phyloP scores from a whole-genome alignment of 2,329 filamentous ascomycete genomes.

The Macrophomina pseudophaseolina region DNA sequence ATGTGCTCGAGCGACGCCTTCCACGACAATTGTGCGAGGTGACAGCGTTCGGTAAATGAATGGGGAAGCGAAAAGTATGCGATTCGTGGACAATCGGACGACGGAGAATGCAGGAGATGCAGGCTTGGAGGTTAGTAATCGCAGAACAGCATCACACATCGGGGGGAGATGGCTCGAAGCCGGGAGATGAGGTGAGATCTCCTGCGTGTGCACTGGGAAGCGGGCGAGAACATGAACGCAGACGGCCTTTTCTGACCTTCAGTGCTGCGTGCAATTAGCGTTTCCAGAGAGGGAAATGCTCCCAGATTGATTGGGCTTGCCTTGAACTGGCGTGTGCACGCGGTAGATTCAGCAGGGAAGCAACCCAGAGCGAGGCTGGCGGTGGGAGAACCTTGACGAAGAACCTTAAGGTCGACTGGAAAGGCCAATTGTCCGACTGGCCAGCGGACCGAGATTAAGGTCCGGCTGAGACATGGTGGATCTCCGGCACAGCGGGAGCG shows the following conservation, averaged over 20 bases:
- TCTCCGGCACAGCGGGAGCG: conserved; percentile 14
- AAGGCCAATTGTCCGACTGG: conserved; percentile 21
- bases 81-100: background rate
- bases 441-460: conserved; percentile 10
- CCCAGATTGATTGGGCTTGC: background rate
- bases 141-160: background rate
- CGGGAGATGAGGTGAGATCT: conserved; percentile 4
- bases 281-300: background rate
- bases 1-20: background rate
- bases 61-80: background rate
- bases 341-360: background rate
- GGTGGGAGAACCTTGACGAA: conserved; percentile 8
- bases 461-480: conserved; percentile 11
- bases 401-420: conserved; percentile 17
- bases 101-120: background rate
- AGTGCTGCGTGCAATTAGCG: background rate
- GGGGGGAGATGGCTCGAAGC: too few species aligned
- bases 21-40: background rate
- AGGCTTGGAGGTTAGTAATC: background rate
- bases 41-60: background rate
- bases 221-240: background rate
- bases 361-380: background rate
- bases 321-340: background rate
- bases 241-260: background rate
- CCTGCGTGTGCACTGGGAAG: background rate